Evolutionary conservation across 2,329 filamentous ascomycete genomes (phyloP).

Genomic region (Chrysosporium queenslandicum): DNA sequence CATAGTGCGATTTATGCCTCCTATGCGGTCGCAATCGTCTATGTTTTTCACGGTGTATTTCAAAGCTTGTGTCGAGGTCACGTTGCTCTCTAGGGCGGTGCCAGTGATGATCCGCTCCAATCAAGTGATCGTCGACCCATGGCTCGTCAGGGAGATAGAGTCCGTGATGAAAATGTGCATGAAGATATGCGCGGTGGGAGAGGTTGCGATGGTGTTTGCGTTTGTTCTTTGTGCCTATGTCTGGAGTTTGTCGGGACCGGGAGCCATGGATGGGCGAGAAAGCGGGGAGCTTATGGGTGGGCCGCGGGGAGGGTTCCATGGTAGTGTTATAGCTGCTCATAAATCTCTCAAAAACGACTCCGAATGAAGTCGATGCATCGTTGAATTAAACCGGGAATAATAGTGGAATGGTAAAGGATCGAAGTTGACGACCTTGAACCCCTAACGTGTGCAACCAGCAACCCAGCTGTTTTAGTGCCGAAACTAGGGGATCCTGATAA

Average conservation of each 20-base stretch:
- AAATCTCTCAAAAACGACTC: background rate
- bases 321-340: background rate
- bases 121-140: conserved; percentile 5
- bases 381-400: background rate
- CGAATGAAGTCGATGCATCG: background rate
- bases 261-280: conserved; percentile 7
- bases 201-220: conserved; percentile 1
- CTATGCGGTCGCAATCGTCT: conserved; percentile 7
- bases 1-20: conserved; percentile 7
- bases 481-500: background rate
- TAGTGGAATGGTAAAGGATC: background rate
- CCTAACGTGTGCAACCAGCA: too few relatives aligned
- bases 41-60: background rate
- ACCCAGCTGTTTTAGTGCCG: background rate
- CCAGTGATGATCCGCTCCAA: background rate
- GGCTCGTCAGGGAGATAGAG: conserved; percentile 2
- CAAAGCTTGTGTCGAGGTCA: background rate
- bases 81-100: background rate
- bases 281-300: background rate
- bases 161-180: conserved; percentile 1
- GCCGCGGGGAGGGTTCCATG: background rate
- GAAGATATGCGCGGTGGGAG: conserved; percentile 8
- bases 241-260: background rate
- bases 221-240: conserved; percentile 1
- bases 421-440: too few relatives aligned